phyloP scores from a whole-genome alignment of 345 rosid species.

The Populus davidiana region DNA sequence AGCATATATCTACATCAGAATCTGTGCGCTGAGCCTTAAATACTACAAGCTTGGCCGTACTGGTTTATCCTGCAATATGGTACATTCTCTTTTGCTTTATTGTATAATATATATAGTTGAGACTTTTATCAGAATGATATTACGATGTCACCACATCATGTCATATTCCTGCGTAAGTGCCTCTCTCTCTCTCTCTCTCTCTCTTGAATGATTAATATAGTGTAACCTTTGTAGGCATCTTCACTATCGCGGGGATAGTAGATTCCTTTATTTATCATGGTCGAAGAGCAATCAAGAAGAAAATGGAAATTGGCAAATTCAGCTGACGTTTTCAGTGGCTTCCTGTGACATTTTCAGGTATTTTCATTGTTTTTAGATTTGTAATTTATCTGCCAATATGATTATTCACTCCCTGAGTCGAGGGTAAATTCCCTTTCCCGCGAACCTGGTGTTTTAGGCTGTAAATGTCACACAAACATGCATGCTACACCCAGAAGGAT shows the following conservation, averaged over 20 bases:
- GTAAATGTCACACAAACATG: not conserved
- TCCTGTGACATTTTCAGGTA: not conserved
- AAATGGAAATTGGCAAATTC: constrained; percentile 22
- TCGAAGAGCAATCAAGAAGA: constrained; percentile 28
- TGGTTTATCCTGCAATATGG: not conserved
- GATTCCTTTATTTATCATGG: constrained; percentile 32
- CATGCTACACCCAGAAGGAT: not conserved
- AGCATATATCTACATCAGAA: not conserved
- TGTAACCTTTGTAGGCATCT: constrained; percentile 17
- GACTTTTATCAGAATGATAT: not conserved
- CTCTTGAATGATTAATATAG: not conserved
- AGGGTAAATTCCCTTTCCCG: not conserved
- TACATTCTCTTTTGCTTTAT: not conserved
- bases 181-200: not conserved
- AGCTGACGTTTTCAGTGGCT: not conserved
- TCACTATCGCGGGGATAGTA: constrained; percentile 28
- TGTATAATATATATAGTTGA: not conserved
- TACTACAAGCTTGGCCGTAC: not conserved
- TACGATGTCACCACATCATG: not conserved
- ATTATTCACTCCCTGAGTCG: not conserved
- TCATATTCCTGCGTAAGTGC: not conserved
- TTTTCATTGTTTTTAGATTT: not conserved
- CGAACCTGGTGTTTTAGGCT: not conserved
- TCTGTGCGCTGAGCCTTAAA: not conserved
- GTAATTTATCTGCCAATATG: not conserved